Conservation (phyloP, 2,329 filamentous ascomycete genomes). For the Xylaria sp. region DNA sequence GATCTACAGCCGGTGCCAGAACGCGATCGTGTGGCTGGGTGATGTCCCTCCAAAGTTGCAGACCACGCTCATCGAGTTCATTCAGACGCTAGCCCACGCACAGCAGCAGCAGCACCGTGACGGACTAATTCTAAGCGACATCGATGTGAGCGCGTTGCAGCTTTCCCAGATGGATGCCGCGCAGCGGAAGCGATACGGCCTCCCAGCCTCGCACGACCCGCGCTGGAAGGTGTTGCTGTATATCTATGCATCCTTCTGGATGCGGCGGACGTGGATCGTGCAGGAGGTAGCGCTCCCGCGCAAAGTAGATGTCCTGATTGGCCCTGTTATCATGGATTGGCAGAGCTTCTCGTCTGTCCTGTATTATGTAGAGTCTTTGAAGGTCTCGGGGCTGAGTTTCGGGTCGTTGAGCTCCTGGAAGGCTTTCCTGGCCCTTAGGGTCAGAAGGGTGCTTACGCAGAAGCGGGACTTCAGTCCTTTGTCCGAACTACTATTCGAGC, state of each 20-base stretch:
- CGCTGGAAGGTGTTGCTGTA: conserved; percentile 29
- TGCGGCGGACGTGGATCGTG: conserved; percentile 32
- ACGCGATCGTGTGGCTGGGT: conserved; percentile 28
- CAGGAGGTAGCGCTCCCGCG: conserved; percentile 29
- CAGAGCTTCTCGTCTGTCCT: conserved; percentile 16
- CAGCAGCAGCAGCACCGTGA: conserved; percentile 29
- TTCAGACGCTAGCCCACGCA: conserved; percentile 26
- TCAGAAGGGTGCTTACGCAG: conserved; percentile 25
- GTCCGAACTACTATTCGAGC: conserved; percentile 28
- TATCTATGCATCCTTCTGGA: conserved; percentile 28
- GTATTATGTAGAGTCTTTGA: conserved; percentile 28
- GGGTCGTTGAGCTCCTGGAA: conserved; percentile 27
- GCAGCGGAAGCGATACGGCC: conserved; percentile 24
- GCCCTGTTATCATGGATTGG: conserved; percentile 28
- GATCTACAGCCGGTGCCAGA: conserved; percentile 29
- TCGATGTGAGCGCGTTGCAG: conserved; percentile 23
- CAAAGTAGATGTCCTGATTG: conserved; percentile 25
- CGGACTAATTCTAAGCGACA: conserved; percentile 22
- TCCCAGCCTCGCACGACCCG: conserved; percentile 24
- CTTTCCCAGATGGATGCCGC: conserved; percentile 30
- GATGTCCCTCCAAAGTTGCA: conserved; percentile 27
- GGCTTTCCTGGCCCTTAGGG: conserved; percentile 21
- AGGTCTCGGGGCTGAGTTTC: conserved; percentile 24
- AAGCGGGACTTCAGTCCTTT: conserved; percentile 22
- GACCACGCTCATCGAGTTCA: conserved; percentile 18